Evolutionary conservation across 2,329 filamentous ascomycete genomes (phyloP).

Genomic region (Knoxdaviesia capensis): DNA sequence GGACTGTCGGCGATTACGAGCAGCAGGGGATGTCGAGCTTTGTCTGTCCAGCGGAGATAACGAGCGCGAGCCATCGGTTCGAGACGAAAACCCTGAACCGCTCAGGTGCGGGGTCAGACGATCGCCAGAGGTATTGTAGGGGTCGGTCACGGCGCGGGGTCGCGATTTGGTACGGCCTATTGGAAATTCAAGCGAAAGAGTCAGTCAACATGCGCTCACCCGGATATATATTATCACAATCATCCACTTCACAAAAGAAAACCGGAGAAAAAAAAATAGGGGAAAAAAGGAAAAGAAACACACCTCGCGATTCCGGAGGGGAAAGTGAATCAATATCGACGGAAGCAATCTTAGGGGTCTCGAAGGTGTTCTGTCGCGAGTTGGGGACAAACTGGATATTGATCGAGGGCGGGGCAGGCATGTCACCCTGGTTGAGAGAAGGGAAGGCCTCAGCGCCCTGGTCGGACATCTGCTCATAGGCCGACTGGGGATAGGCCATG

Average conservation of each 20-base stretch:
- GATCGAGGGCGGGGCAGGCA: slow-evolving; percentile 72
- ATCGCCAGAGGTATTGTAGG: slow-evolving; percentile 28
- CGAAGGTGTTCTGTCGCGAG: slow-evolving; percentile 18
- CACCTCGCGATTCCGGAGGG: slow-evolving; percentile 50
- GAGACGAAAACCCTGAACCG: slow-evolving; percentile 2
- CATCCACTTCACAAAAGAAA: too few relatives aligned
- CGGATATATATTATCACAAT: too few relatives aligned
- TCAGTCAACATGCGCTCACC: slow-evolving; percentile 1
- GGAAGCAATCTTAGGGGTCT: slow-evolving; percentile 36
- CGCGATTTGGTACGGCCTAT: slow-evolving; percentile 26
- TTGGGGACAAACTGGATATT: slow-evolving; percentile 83
- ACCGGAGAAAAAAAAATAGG: too few relatives aligned
- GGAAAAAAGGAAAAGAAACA: slow-evolving; percentile 7
- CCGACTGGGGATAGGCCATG: too few relatives aligned
- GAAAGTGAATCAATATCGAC: slow-evolving; percentile 62
- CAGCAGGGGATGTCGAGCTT: slow-evolving; percentile 16
- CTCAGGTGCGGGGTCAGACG: slow-evolving; percentile 17
- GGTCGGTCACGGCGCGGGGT: slow-evolving; percentile 38
- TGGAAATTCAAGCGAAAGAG: neutral
- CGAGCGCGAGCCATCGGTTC: slow-evolving; percentile 28
- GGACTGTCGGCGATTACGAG: slow-evolving; percentile 31
- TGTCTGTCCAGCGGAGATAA: slow-evolving; percentile 38
- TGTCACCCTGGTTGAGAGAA: slow-evolving; percentile 29
- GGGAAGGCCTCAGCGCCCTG: slow-evolving; percentile 28
- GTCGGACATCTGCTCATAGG: slow-evolving; percentile 12